A percentile compares a stretch with the other conserved stretches of the same genome.
Conservation (phyloP, 2,329 filamentous ascomycete genomes). For the Fusarium buharicum region DNA sequence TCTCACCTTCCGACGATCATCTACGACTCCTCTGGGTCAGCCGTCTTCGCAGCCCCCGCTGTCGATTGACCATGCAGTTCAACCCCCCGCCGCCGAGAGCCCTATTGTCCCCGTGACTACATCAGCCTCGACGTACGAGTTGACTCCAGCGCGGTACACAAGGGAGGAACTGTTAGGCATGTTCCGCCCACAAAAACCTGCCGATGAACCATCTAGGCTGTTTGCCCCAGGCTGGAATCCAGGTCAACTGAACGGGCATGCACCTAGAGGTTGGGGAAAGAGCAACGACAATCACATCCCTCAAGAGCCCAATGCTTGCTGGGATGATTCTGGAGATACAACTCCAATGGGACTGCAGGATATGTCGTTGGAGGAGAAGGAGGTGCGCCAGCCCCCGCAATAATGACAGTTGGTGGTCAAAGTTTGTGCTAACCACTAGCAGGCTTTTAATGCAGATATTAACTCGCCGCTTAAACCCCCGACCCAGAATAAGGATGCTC, state of each 20-base stretch:
- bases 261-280: constrained; percentile 79
- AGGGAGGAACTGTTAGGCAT: constrained; percentile 83
- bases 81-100: constrained; percentile 53
- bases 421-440: constrained; percentile 41
- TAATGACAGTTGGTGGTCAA: neutral
- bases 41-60: constrained; percentile 51
- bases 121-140: constrained; percentile 46
- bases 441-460: constrained; percentile 87
- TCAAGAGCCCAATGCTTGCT: constrained; percentile 90
- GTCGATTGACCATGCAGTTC: constrained; percentile 54
- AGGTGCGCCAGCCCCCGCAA: constrained; percentile 56
- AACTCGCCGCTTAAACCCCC: constrained; percentile 94
- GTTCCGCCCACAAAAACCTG: constrained; percentile 65
- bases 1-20: constrained; percentile 71
- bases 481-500: constrained; percentile 75
- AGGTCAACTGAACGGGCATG: constrained; percentile 71
- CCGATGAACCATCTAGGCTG: constrained; percentile 68
- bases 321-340: constrained; percentile 78
- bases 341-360: constrained; percentile 78
- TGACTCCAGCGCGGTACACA: constrained; percentile 71
- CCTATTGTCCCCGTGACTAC: constrained; percentile 44
- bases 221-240: constrained; percentile 85
- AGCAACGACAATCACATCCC: constrained; percentile 76
- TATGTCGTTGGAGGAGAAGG: constrained; percentile 71
- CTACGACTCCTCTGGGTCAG: constrained; percentile 64